Percentiles rank a stretch among this genome's conserved stretches.
Conservation (phyloP, 169 alveolate species). For the Blepharisma undulans region DNA sequence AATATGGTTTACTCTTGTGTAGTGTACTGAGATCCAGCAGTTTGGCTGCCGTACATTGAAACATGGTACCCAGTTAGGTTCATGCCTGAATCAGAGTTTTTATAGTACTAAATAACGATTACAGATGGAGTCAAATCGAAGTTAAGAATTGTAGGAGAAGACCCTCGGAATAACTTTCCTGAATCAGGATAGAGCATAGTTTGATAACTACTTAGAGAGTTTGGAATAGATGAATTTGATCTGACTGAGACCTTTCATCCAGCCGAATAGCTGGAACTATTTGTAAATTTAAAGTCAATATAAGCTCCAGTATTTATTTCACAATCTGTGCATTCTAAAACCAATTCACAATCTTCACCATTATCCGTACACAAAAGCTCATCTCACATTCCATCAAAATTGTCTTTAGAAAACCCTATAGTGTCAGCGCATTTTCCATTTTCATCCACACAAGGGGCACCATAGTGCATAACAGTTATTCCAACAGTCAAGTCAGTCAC, state of each 20-base stretch:
- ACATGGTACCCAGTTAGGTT: neutral
- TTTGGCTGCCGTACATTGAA: neutral
- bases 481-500: neutral
- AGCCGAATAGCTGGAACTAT: too few species aligned
- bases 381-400: neutral
- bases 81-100: neutral
- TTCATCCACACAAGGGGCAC: neutral
- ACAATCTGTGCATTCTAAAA: neutral
- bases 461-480: neutral
- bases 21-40: neutral
- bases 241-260: neutral
- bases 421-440: neutral
- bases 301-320: neutral
- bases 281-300: neutral
- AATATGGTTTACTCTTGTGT: too few species aligned
- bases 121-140: conserved; percentile 12
- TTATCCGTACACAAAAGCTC: neutral
- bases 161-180: neutral
- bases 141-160: neutral
- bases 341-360: neutral
- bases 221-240: conserved; percentile 35
- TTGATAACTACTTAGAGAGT: neutral
- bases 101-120: neutral
- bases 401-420: neutral
- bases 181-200: neutral